Base-by-base conservation (phyloP, 2,329 filamentous ascomycete species). In the Colletotrichum spaethianum region DNA sequence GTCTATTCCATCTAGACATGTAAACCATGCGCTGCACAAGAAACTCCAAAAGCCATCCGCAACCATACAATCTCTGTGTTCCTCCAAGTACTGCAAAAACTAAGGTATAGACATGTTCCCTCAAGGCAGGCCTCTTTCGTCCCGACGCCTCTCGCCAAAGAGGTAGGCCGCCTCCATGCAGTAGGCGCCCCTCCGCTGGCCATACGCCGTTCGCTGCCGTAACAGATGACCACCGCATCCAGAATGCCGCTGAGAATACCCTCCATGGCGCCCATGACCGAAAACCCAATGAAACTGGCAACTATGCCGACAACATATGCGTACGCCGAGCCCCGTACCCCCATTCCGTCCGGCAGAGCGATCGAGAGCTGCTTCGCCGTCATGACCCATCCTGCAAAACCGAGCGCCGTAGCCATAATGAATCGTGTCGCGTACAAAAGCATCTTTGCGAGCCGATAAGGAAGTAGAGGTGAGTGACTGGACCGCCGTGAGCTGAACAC, bases 301-400 rank as follows among this genome's bases (percentile, higher is more conserved):
- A 98, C 93, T 74, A 99, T 82, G 12, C 95, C 96, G 28, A 99
- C 94, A 1, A 98, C 90, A 79, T 98, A 99, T 2, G 96, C 96
- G 80, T 99, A 99, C 31, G 96, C 87, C 77, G 94, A 98, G 11
- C 96, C 96, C 56, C 90, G 90, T 62, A 92, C 80, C 0, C 89
- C 88, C 63, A 81, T 75, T 1, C 87, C 87, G 48, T 85, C 88
- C 68, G 82, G 91, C 72, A 84, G 83, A 78, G 83, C 85, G 26
- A 96, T 85, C 63, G 88, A 86, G 4, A 98, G 86, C 82, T 93
- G 92, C 74, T 94, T 92, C 14, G 96, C 95, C 44, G 95, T 97
- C 57, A 94, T 93, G 11, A 98, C 94, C 96, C 96, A 99, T n/a
- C 94, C 96, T 4, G 94, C 95, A 78, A 98, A 97, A 0, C 96